These are phyloP conservation scores for Cornus kousa DNA, from an alignment of 148 eudicot species.

Conservation along the genomic window DNA sequence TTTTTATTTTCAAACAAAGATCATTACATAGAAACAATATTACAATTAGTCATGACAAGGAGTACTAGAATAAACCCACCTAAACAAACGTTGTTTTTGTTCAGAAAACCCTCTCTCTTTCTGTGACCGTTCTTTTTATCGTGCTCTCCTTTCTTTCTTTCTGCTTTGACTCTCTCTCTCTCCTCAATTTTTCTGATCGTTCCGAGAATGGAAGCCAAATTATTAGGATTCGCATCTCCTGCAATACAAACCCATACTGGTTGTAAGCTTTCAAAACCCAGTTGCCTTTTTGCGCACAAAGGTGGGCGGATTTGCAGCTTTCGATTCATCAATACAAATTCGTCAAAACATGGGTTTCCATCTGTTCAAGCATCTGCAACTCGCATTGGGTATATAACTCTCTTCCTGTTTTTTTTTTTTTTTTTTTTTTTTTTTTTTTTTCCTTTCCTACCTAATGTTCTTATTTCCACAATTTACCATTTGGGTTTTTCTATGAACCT, in stretches of 20 bases:
- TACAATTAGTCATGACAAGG: no score
- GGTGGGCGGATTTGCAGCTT: constrained; percentile 12
- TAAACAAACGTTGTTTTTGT: no score
- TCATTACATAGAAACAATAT: no score
- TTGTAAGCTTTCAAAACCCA: constrained; percentile 6
- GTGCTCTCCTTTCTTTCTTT: neutral
- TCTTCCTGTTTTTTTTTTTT: neutral
- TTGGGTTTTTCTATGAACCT: neutral
- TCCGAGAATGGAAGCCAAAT: constrained; percentile 32
- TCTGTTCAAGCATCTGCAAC: constrained; percentile 34
- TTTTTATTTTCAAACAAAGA: no score
- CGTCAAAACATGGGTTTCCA: constrained; percentile 20
- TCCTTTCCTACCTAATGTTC: neutral
- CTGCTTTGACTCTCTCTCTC: neutral
- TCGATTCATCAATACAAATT: constrained; percentile 8
- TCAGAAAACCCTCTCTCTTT: neutral
- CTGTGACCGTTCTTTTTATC: neutral
- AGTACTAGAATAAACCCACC: no score
- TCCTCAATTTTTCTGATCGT: neutral
- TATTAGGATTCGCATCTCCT: constrained; percentile 19
- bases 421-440: neutral
- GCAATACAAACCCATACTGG: neutral
- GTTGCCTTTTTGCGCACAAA: constrained; percentile 12
- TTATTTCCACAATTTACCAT: neutral
- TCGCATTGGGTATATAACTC: constrained; percentile 28